A percentile compares a stretch with the other conserved stretches of the same genome.
Evolutionary conservation across 148 eudicot genomes (phyloP).

Genomic region (Fagopyrum esculentum): DNA sequence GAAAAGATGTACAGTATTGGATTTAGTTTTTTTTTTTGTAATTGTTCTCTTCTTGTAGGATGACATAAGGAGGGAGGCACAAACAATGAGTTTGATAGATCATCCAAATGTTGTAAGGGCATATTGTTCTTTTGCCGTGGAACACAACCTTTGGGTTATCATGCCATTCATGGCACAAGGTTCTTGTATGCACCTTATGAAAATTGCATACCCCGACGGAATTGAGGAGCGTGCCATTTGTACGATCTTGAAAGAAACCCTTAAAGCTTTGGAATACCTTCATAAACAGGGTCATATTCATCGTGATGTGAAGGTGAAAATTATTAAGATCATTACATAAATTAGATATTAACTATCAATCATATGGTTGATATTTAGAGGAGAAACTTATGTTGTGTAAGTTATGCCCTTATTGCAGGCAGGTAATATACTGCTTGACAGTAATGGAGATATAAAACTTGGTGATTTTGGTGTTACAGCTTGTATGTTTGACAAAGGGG

Average conservation of each 20-base stretch:
- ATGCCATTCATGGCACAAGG: conserved; percentile 99
- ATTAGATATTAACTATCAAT: background rate
- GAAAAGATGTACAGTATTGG: background rate
- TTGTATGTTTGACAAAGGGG: conserved; percentile 94
- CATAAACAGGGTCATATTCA: conserved; percentile 97
- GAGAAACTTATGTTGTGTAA: conserved; percentile 9
- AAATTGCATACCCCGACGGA: conserved; percentile 88
- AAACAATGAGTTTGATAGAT: conserved; percentile 90
- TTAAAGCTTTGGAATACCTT: conserved; percentile 88
- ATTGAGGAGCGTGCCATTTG: conserved; percentile 88
- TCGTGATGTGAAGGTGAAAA: conserved; percentile 85
- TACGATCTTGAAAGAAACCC: conserved; percentile 83
- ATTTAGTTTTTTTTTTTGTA: background rate
- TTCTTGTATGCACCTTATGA: conserved; percentile 93
- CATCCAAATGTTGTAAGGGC: conserved; percentile 88
- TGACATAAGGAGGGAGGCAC: conserved; percentile 96
- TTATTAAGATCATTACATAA: background rate
- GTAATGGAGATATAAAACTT: conserved; percentile 75
- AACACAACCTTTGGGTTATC: conserved; percentile 83
- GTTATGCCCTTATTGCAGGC: conserved; percentile 44
- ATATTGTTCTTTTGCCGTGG: conserved; percentile 89
- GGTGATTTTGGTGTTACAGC: conserved; percentile 99
- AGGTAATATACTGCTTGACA: conserved; percentile 83
- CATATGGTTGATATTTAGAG: background rate
- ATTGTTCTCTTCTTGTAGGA: conserved; percentile 39